Evolutionary conservation across 331 rosid species (phyloP), one percentile per base, ranked within the genome.

Genomic region (Malus hybrid): DNA sequence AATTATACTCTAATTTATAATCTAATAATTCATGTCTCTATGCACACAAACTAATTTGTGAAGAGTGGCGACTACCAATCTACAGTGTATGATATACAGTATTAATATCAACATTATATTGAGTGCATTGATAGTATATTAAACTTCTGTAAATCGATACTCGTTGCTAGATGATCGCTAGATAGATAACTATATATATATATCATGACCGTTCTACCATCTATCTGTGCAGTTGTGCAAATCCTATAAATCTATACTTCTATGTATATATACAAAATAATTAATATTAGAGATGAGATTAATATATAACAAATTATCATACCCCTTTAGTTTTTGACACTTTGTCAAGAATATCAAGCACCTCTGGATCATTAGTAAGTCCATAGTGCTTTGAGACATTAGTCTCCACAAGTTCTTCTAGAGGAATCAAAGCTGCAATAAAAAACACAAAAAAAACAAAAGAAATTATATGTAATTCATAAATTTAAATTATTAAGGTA

Each of bases 351-450:
- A 91, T 79, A 19, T 87, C 83, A 72, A 85, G 80, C 74, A 89
- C 86, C 77, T 87, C 95, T 9, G 87, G 61, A 75, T 90, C 97
- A 80, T 73, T 75, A 11, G 87, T 62, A 65, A 92, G 87, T 64
- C 96, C 97, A 82, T 92, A 92, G 32, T 88, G 91, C 88, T 88
- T 90, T 15, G 90, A 69, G 27, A 84, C 87, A 54, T 90, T 81
- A 13, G 77, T 77, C 78, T 85, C 96, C 56, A 72, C 85, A 66
- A 92, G 76, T 82, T 92, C 96, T 76, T 87, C 97, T 20, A 90
- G 66, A 69, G 94, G 94, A 82, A 92, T 87, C 86, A 92, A 85
- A 77, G 96, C 96, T 92, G 80, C 19, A 1, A 68, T 63, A 28
- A 22, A 22, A 70, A 5, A 7, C 7, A 50, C 16, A 48, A 10